Conservation (phyloP, 2,329 filamentous ascomycete genomes). For the Pseudogymnoascus sp. region DNA sequence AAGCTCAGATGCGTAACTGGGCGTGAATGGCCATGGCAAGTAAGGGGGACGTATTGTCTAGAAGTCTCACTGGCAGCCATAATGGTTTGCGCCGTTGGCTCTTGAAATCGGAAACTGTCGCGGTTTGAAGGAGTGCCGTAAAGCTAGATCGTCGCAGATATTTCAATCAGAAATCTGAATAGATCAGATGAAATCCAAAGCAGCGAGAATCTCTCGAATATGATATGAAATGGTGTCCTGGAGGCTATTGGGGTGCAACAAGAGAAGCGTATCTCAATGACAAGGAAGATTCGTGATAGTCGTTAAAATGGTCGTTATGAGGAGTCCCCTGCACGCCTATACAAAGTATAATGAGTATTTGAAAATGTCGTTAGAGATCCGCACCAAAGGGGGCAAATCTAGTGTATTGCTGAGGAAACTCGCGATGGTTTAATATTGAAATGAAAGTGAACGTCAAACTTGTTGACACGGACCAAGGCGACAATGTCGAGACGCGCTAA, state of each 20-base stretch:
- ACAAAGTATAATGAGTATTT: slow-evolving; percentile 3
- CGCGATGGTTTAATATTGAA: not conserved
- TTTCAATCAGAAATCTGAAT: slow-evolving; percentile 3
- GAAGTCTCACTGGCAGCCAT: slow-evolving; percentile 24
- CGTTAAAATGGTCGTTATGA: slow-evolving; percentile 6
- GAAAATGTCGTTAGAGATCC: not conserved
- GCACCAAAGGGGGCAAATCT: slow-evolving; percentile 1
- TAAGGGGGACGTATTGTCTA: slow-evolving; percentile 50
- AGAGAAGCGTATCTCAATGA: slow-evolving; percentile 1
- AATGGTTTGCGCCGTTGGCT: slow-evolving; percentile 7
- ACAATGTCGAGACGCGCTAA: slow-evolving; percentile 6
- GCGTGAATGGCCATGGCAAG: slow-evolving; percentile 67
- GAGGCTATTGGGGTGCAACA: not conserved
- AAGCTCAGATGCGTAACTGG: slow-evolving; percentile 68
- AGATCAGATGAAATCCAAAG: not conserved
- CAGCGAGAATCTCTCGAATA: not conserved
- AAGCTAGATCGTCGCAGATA: slow-evolving; percentile 1
- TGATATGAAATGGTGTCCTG: not conserved
- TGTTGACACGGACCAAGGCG: slow-evolving; percentile 2
- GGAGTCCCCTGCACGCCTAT: not conserved
- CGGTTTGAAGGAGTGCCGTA: not conserved
- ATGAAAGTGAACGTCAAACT: slow-evolving; percentile 5
- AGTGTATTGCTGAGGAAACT: not conserved
- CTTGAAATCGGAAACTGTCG: not conserved
- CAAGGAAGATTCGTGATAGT: slow-evolving; percentile 9